Percentiles rank a stretch among this genome's conserved stretches.
These are phyloP conservation scores for Kazachstania kunashirensis DNA, from an alignment of 805 yeast species.

Conservation along the genomic window DNA sequence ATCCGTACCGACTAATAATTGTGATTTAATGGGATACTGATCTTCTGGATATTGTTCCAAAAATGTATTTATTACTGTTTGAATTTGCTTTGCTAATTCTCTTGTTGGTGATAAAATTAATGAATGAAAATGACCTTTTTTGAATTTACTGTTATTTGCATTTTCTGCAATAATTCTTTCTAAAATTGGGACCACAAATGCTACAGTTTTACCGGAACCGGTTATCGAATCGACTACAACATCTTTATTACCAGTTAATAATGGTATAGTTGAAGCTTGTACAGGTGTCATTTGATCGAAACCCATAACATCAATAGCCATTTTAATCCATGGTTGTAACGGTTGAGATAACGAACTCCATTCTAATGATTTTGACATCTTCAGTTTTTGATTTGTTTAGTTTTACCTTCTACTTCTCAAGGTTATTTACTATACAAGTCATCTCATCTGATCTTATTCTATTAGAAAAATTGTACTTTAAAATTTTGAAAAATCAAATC, in stretches of 20 bases:
- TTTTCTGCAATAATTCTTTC: constrained; percentile 46
- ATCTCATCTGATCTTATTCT: too few relatives aligned
- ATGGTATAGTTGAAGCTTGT: constrained; percentile 88
- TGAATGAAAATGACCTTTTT: constrained; percentile 60
- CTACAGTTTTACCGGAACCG: constrained; percentile 96
- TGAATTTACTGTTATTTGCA: constrained; percentile 26
- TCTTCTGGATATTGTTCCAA: constrained; percentile 49
- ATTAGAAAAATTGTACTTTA: too few relatives aligned
- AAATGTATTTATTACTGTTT: constrained; percentile 51
- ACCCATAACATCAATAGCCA: constrained; percentile 67
- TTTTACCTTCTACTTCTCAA: too few relatives aligned
- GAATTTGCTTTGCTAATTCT: constrained; percentile 63
- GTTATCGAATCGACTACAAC: constrained; percentile 96
- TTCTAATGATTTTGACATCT: constrained; percentile 38
- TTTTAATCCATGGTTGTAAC: constrained; percentile 57
- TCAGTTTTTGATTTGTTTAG: background rate
- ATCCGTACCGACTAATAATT: constrained; percentile 47
- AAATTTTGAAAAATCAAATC: too few relatives aligned
- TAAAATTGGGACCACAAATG: constrained; percentile 74
- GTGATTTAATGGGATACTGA: constrained; percentile 38
- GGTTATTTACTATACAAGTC: too few relatives aligned
- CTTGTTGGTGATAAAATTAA: constrained; percentile 61
- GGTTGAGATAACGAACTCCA: constrained; percentile 51
- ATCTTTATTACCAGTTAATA: constrained; percentile 75
- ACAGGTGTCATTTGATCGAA: constrained; percentile 88